phyloP scores from a whole-genome alignment of 163 green algal genomes.

The Chloromonas sp. region DNA sequence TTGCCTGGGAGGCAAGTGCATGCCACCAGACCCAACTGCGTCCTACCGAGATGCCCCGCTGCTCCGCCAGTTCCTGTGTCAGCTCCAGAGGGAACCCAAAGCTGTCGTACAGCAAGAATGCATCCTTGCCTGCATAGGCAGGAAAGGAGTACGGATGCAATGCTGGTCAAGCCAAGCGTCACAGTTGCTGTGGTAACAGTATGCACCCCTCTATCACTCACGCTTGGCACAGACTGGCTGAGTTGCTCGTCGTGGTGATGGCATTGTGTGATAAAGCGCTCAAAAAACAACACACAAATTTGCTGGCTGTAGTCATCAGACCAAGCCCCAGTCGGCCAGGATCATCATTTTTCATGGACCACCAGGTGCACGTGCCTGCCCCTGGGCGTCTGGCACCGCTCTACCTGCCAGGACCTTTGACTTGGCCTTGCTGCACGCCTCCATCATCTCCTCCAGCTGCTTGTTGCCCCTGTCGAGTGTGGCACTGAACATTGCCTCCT shows the following conservation, averaged over 20 bases:
- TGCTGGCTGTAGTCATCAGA: no score
- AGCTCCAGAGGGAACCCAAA: conserved; percentile 93
- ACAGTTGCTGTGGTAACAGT: neutral
- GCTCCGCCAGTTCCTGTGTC: conserved; percentile 65
- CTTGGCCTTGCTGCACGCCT: neutral
- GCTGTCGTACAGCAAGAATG: conserved; percentile 90
- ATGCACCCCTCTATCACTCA: neutral
- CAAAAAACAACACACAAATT: no score
- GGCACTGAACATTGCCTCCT: conserved; percentile 17
- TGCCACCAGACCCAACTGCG: no score
- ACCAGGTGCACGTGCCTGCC: no score
- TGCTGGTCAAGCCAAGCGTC: conserved; percentile 21
- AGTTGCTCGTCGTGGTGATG: no score
- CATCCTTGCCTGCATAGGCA: conserved; percentile 48
- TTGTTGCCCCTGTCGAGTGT: conserved; percentile 59
- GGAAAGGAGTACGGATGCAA: no score
- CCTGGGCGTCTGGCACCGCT: no score
- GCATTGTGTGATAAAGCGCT: no score
- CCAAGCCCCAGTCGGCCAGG: no score
- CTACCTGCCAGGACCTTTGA: neutral
- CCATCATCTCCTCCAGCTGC: conserved; percentile 63
- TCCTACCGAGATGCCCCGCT: conserved; percentile 30
- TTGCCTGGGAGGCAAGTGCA: no score
- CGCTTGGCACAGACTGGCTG: no score
- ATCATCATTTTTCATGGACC: no score